Percentiles rank a stretch among this genome's conserved stretches.
Evolutionary conservation across 371 early-diverging fungal species (phyloP).

Genomic region (Apophysomyces variabilis): DNA sequence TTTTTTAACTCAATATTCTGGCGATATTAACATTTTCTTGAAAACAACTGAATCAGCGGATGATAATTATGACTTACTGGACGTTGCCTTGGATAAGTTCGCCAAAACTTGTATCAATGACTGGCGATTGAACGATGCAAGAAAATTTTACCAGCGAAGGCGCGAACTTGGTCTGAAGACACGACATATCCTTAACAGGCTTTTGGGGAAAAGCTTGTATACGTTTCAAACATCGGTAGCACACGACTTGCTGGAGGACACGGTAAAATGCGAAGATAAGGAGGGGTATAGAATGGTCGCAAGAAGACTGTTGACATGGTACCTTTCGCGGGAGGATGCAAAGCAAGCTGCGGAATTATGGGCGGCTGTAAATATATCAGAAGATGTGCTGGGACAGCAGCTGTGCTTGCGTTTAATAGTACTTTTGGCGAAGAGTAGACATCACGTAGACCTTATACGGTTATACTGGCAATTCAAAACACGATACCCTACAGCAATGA

Average conservation of each 20-base stretch:
- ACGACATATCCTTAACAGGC: conserved; percentile 10
- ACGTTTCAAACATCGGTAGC: conserved; percentile 26
- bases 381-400: background rate
- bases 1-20: conserved; percentile 16
- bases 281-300: conserved; percentile 16
- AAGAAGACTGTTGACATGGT: conserved; percentile 24
- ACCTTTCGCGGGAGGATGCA: conserved; percentile 22
- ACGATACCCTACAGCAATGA: conserved; percentile 30
- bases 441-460: conserved; percentile 31
- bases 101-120: conserved; percentile 21
- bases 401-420: background rate
- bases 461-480: conserved; percentile 31
- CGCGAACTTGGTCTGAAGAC: conserved; percentile 23
- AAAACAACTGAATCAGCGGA: conserved; percentile 3
- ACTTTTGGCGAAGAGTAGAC: conserved; percentile 14
- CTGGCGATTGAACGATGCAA: conserved; percentile 28
- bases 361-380: conserved; percentile 14
- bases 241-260: conserved; percentile 21
- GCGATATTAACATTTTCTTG: conserved; percentile 2
- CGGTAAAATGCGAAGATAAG: conserved; percentile 22
- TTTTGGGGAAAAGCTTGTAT: conserved; percentile 26
- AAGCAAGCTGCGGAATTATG: conserved; percentile 29
- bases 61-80: conserved; percentile 20
- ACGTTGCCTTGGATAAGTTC: conserved; percentile 24
- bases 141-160: conserved; percentile 27